Base-by-base conservation (phyloP, 2,329 filamentous ascomycete species). In the Sporothrix mexicana region DNA sequence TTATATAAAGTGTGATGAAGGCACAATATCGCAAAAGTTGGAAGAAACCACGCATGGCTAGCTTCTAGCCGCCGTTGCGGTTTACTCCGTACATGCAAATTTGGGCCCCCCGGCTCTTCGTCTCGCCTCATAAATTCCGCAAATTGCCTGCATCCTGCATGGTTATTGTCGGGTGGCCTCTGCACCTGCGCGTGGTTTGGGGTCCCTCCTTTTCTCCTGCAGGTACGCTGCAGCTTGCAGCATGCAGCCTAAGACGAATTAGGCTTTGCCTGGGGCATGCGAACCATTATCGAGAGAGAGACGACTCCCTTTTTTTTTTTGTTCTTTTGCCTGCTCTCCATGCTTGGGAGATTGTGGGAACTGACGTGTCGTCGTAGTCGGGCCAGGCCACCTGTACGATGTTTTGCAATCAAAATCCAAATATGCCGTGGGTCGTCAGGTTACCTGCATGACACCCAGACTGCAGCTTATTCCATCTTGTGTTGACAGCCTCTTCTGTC, bases 211-310 rank as follows among this genome's bases (percentile, higher is more conserved):
- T 59, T 61, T 41, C 49, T 62, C 64, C 66, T 72, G 66, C 71
- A 72, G 64, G 71, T 72, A 69, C 71, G 66, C 71, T 69, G 71
- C 71, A 72, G 61, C 41, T 25, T 72, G 45, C 55, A 62, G 30
- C 71, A 69, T 72, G 64, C 71, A 69, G 71, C 43, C 62, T 72
- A 53, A 51, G 49, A 67, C 62, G 9, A n/a, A 72, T 67, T 64
- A 8, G 43, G 70, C 51, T 47, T 66, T 20, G 55, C 20, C 61
- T 66, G 41, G 20, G 61, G 20, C 41, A 15, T 41, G n/a, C 41
- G 17, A 66, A 64, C 61, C 20, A 47, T 17, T 15, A n/a, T 30
- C 57, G 17, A 10, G 10, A 61, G 57, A 59, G 55, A 61, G 57
- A 30, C 57, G 57, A 7, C 7, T 36, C 30, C 10, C 41, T 62